These are phyloP conservation scores for Dendrothele bispora DNA, from an alignment of 768 basidiomycete species.

Conservation along the genomic window DNA sequence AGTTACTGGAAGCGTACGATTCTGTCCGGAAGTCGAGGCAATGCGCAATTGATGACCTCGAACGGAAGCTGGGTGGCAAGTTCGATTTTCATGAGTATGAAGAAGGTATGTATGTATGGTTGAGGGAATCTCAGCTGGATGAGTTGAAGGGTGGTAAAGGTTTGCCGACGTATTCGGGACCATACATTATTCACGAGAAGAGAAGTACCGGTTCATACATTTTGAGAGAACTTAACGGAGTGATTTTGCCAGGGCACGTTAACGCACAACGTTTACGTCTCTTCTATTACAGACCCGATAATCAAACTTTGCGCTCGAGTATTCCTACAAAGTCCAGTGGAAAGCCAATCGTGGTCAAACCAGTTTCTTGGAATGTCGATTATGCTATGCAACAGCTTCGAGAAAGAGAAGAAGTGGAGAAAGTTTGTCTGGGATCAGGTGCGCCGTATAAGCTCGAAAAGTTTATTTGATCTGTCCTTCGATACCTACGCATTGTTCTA, in stretches of 20 bases:
- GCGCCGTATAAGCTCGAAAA: too few species aligned
- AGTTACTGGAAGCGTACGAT: too few species aligned
- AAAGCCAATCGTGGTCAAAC: too few species aligned
- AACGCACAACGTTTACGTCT: too few species aligned
- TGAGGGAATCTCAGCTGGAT: conserved; percentile 30
- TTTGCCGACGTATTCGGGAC: conserved; percentile 24
- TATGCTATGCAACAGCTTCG: too few species aligned
- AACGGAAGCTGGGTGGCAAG: conserved; percentile 10
- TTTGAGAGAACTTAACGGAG: conserved; percentile 3
- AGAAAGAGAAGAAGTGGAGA: too few species aligned
- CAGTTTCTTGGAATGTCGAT: too few species aligned
- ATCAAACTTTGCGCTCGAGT: conserved; percentile 1
- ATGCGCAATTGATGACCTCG: conserved; percentile 21
- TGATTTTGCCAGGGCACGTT: neutral
- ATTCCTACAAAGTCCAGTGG: too few species aligned
- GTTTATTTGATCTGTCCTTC: too few species aligned
- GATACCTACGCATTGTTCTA: too few species aligned
- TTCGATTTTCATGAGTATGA: conserved; percentile 17
- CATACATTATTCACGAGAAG: conserved; percentile 13
- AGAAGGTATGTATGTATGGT: conserved; percentile 26
- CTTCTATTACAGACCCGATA: too few species aligned
- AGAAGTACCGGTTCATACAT: neutral
- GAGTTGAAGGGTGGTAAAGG: conserved; percentile 27
- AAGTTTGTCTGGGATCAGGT: too few species aligned
- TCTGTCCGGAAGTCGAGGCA: conserved; percentile 10